phyloP scores from a whole-genome alignment of 495 filamentous ascomycete species.

The Penicillium cataractarum region DNA sequence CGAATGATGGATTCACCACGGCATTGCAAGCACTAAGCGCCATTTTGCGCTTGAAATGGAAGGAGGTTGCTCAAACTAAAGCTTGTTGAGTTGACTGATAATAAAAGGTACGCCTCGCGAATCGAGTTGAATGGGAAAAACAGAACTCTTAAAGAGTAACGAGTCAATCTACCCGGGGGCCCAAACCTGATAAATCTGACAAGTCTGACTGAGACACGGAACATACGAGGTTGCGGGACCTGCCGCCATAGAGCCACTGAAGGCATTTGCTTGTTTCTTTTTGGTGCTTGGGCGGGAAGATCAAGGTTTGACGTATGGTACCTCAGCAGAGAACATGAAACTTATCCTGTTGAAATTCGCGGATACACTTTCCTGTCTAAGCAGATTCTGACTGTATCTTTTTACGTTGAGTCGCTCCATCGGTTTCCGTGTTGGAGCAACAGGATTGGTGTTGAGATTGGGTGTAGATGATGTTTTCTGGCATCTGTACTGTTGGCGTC shows the following conservation, averaged over 20 bases:
- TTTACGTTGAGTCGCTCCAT: neutral
- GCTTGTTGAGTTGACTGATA: neutral
- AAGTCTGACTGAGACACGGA: neutral
- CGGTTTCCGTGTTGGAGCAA: neutral
- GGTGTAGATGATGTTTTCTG: too few relatives aligned
- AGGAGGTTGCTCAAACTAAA: neutral
- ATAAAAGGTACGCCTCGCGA: neutral
- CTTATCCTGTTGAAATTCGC: neutral
- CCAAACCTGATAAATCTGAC: too few relatives aligned
- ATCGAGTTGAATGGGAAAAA: neutral
- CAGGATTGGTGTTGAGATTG: too few relatives aligned
- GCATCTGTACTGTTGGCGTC: too few relatives aligned
- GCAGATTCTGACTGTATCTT: neutral
- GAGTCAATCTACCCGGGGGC: neutral
- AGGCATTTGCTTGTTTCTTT: neutral
- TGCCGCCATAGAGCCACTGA: too few relatives aligned
- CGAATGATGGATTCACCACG: conserved; percentile 32
- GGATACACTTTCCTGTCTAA: neutral
- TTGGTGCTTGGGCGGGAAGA: neutral
- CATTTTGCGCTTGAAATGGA: conserved; percentile 8
- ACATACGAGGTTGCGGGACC: neutral
- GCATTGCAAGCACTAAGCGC: conserved; percentile 29
- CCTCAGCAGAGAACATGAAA: neutral
- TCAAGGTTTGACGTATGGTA: neutral
- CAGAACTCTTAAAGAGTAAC: neutral